phyloP scores from a whole-genome alignment of 768 basidiomycete species.

The Asterophora parasitica region DNA sequence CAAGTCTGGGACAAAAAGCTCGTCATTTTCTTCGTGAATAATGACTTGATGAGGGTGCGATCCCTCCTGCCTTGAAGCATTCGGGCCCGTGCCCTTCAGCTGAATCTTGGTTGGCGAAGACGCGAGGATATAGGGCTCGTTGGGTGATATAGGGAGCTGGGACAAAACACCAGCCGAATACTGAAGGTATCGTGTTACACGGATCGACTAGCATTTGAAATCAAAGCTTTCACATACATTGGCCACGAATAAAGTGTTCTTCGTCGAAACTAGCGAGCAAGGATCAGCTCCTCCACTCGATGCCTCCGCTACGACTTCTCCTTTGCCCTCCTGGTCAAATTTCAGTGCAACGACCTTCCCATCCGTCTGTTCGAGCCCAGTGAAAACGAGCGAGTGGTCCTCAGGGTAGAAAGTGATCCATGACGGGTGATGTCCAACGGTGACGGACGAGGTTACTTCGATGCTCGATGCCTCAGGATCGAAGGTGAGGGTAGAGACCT shows the following conservation, averaged over 20 bases:
- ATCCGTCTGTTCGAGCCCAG: constrained; percentile 63
- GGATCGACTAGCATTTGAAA: background rate
- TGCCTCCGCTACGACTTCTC: constrained; percentile 42
- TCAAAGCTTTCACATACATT: constrained; percentile 45
- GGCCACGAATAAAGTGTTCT: constrained; percentile 56
- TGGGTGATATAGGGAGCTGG: constrained; percentile 49
- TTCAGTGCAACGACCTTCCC: constrained; percentile 60
- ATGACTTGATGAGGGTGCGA: constrained; percentile 78
- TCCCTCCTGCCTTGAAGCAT: constrained; percentile 58
- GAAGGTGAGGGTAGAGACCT: constrained; percentile 61
- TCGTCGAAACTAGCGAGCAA: constrained; percentile 56
- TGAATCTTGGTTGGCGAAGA: constrained; percentile 30
- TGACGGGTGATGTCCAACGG: constrained; percentile 62
- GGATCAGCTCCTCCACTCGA: constrained; percentile 58
- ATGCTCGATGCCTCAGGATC: constrained; percentile 45
- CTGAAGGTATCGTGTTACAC: constrained; percentile 29
- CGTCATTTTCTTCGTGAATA: constrained; percentile 41
- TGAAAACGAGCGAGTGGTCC: constrained; percentile 54
- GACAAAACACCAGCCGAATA: constrained; percentile 64
- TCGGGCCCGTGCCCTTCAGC: constrained; percentile 57
- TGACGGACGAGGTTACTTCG: constrained; percentile 36
- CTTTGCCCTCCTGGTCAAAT: constrained; percentile 49
- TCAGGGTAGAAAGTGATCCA: constrained; percentile 67
- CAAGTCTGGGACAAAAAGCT: constrained; percentile 71
- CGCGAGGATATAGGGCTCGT: constrained; percentile 39